These are phyloP conservation scores for Chaetomium globosum DNA, from an alignment of 2,329 filamentous ascomycete species.

Conservation along the genomic window DNA sequence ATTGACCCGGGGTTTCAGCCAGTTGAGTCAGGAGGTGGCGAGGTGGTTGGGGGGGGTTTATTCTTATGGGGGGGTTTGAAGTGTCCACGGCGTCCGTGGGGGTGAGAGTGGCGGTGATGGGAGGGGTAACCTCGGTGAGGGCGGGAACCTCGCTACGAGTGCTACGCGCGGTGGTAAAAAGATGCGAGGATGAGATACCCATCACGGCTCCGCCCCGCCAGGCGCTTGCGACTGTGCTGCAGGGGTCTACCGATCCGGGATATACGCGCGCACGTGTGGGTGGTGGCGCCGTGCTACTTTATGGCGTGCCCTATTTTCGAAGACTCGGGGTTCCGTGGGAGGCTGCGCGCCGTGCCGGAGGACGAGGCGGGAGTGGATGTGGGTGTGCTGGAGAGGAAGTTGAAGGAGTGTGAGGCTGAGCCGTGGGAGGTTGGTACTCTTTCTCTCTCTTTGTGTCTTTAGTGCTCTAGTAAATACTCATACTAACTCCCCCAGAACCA, in stretches of 20 bases:
- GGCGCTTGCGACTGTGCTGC: slow-evolving; percentile 74
- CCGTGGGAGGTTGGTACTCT: slow-evolving; percentile 17
- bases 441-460: no score
- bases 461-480: no score
- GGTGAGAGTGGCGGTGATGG: not conserved
- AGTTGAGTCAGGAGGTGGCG: slow-evolving; percentile 69
- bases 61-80: slow-evolving; percentile 26
- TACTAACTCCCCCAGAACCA: slow-evolving; percentile 25
- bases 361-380: slow-evolving; percentile 77
- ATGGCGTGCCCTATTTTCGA: slow-evolving; percentile 84
- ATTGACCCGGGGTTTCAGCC: slow-evolving; percentile 73
- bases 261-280: slow-evolving; percentile 77
- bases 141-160: no score
- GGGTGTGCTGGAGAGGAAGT: slow-evolving; percentile 55
- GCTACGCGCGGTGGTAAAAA: not conserved
- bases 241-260: slow-evolving; percentile 77
- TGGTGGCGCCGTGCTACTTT: slow-evolving; percentile 81
- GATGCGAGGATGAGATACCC: slow-evolving; percentile 64
- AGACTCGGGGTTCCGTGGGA: slow-evolving; percentile 72
- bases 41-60: slow-evolving; percentile 71
- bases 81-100: no score
- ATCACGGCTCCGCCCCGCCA: slow-evolving; percentile 86
- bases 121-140: no score
- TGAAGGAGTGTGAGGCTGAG: slow-evolving; percentile 42
- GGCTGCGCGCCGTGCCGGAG: slow-evolving; percentile 71